Evolutionary conservation across 192 early-diverging fungal genomes (phyloP).

Genomic region (Backusella morwellensis): DNA sequence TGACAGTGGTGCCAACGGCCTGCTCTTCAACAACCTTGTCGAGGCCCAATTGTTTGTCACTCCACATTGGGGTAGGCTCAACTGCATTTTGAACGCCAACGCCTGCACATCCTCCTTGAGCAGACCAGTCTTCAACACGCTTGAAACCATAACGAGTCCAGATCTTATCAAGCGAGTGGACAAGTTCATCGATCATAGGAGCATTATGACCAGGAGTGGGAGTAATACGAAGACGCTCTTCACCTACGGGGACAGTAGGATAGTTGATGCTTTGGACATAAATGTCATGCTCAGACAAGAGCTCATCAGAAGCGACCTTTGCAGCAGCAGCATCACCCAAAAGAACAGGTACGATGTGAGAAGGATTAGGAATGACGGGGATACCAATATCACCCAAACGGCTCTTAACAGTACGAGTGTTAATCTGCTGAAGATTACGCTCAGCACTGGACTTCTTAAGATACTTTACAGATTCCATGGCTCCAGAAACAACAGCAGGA

Average conservation of each 20-base stretch:
- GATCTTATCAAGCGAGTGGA: conserved; percentile 79
- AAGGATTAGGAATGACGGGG: conserved; percentile 97
- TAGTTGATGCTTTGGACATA: conserved; percentile 99
- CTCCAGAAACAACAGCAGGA: conserved; percentile 87
- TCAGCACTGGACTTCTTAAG: conserved; percentile 83
- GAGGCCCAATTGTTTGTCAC: conserved; percentile 47
- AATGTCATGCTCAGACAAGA: conserved; percentile 86
- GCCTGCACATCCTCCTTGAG: conserved; percentile 83
- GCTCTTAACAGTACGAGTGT: conserved; percentile 87
- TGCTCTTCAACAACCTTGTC: conserved; percentile 6
- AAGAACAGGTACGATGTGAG: conserved; percentile 98
- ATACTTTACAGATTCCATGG: conserved; percentile 90
- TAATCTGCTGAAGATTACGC: conserved; percentile 89
- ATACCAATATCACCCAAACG: conserved; percentile 80
- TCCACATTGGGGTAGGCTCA: conserved; percentile 55
- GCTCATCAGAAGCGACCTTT: conserved; percentile 91
- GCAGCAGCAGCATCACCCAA: conserved; percentile 94
- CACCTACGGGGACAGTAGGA: conserved; percentile 91
- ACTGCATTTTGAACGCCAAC: conserved; percentile 63
- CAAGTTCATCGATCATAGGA: conserved; percentile 80
- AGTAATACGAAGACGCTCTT: conserved; percentile 97
- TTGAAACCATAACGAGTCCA: conserved; percentile 88
- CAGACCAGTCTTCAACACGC: conserved; percentile 83
- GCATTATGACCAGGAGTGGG: conserved; percentile 92
- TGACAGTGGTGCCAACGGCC: not conserved